These are phyloP conservation scores for Tephrocybe sp. DNA, from an alignment of 768 basidiomycete genomes.

Conservation along the genomic window DNA sequence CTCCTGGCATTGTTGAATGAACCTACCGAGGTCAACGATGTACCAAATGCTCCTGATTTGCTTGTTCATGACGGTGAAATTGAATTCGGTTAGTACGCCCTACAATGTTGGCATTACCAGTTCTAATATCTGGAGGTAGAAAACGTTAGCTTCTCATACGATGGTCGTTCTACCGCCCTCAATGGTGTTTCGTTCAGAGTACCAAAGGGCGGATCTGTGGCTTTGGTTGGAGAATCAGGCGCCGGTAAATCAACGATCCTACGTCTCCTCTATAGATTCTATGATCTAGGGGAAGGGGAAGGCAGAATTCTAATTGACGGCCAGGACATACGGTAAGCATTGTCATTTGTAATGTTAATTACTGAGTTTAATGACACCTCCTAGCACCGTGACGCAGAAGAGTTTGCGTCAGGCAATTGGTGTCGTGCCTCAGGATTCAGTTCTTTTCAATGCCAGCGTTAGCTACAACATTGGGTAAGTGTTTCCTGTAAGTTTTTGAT, in stretches of 20 bases:
- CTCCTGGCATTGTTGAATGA: constrained; percentile 79
- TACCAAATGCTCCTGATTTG: constrained; percentile 71
- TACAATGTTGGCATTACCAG: constrained; percentile 4
- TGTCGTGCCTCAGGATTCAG: constrained; percentile 85
- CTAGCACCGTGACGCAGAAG: constrained; percentile 75
- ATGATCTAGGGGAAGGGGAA: constrained; percentile 79
- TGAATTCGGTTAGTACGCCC: constrained; percentile 67
- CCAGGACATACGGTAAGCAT: constrained; percentile 63
- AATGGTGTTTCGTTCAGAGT: constrained; percentile 84
- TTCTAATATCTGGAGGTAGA: constrained; percentile 40
- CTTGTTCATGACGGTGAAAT: constrained; percentile 74
- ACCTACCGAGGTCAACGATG: constrained; percentile 81
- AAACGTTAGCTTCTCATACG: constrained; percentile 86
- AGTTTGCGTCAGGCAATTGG: constrained; percentile 81
- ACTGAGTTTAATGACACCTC: neutral
- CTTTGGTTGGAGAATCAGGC: constrained; percentile 83
- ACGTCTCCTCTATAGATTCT: constrained; percentile 89
- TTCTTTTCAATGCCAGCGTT: constrained; percentile 71
- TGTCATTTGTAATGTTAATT: neutral
- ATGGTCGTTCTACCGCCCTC: constrained; percentile 65
- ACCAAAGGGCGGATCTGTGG: constrained; percentile 83
- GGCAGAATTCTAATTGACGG: constrained; percentile 84
- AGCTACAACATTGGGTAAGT: constrained; percentile 69
- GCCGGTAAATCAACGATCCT: constrained; percentile 82
- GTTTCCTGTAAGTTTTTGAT: neutral